phyloP scores from a whole-genome alignment of 2,329 filamentous ascomycete species.

The Ceratocystis cacaofunesta region DNA sequence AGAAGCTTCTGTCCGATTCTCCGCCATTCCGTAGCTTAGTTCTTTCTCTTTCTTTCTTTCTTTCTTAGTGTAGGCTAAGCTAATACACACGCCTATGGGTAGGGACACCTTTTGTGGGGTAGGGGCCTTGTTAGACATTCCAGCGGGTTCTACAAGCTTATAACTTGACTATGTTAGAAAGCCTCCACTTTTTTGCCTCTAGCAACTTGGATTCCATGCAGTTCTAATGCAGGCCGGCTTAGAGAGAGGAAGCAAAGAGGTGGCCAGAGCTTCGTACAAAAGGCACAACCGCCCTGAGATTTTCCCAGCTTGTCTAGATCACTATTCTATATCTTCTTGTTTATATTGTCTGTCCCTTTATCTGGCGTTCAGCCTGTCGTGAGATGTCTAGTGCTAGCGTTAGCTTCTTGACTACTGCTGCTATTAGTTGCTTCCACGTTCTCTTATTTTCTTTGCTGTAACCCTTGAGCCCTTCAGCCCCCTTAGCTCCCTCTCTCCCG shows the following conservation, averaged over 20 bases:
- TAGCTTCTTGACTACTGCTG: not conserved
- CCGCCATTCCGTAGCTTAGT: slow-evolving; percentile 4
- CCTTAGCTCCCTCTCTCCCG: not conserved
- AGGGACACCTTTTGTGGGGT: not conserved
- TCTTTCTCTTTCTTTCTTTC: too few species aligned
- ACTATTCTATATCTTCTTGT: not conserved
- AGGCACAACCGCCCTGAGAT: not conserved
- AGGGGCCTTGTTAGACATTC: not conserved
- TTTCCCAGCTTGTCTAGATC: not conserved
- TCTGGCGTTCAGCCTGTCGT: too few species aligned
- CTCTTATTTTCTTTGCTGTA: not conserved
- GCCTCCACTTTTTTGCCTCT: slow-evolving; percentile 8
- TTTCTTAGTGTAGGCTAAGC: not conserved
- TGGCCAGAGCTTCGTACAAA: slow-evolving; percentile 12
- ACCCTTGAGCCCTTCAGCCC: not conserved
- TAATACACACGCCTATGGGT: not conserved
- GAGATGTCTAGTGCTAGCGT: too few species aligned
- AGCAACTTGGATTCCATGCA: not conserved
- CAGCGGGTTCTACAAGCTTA: slow-evolving; percentile 6
- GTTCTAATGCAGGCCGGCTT: not conserved
- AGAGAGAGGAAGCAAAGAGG: not conserved
- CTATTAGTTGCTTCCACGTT: not conserved
- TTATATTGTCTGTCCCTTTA: not conserved
- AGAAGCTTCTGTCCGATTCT: slow-evolving; percentile 16
- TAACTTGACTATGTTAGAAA: not conserved